phyloP scores from a whole-genome alignment of 192 early-diverging fungal species.

The Allomyces macrogynus region DNA sequence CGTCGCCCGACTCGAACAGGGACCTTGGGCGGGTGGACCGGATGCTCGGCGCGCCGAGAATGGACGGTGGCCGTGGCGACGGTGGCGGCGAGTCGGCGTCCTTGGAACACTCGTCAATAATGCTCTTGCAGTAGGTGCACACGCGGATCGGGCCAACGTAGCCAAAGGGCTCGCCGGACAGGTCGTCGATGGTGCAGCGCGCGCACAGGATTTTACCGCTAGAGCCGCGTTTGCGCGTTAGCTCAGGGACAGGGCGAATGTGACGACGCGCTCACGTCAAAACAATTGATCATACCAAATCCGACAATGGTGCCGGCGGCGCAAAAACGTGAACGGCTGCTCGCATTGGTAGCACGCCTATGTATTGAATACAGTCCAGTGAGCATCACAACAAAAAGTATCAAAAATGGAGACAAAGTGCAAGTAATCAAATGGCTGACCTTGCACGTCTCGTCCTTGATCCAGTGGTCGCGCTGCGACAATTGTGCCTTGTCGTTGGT shows the following conservation, averaged over 20 bases:
- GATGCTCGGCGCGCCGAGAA: too few relatives aligned
- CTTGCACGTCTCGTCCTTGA: conserved; percentile 60
- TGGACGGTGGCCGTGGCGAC: too few relatives aligned
- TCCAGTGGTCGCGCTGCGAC: conserved; percentile 41
- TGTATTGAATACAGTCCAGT: too few relatives aligned
- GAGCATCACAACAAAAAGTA: too few relatives aligned
- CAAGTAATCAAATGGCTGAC: too few relatives aligned
- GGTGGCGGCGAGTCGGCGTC: too few relatives aligned
- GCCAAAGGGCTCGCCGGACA: conserved; percentile 8
- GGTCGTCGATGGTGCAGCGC: conserved; percentile 47
- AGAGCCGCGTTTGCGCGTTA: conserved; percentile 2
- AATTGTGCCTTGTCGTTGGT: too few relatives aligned
- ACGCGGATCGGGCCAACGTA: conserved; percentile 1
- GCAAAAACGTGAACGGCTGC: conserved; percentile 40
- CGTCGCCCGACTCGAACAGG: too few relatives aligned
- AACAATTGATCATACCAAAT: conserved; percentile 41
- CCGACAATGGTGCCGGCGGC: conserved; percentile 59
- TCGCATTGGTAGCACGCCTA: conserved; percentile 64
- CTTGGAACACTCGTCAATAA: background rate
- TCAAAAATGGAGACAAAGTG: too few relatives aligned
- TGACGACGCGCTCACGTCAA: background rate
- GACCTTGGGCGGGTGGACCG: too few relatives aligned
- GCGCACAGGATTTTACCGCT: conserved; percentile 52
- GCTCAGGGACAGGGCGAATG: background rate
- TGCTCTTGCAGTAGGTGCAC: conserved; percentile 1